Evolutionary conservation across 169 alveolate genomes (phyloP).

Genomic region (Eimeria praecox): DNA sequence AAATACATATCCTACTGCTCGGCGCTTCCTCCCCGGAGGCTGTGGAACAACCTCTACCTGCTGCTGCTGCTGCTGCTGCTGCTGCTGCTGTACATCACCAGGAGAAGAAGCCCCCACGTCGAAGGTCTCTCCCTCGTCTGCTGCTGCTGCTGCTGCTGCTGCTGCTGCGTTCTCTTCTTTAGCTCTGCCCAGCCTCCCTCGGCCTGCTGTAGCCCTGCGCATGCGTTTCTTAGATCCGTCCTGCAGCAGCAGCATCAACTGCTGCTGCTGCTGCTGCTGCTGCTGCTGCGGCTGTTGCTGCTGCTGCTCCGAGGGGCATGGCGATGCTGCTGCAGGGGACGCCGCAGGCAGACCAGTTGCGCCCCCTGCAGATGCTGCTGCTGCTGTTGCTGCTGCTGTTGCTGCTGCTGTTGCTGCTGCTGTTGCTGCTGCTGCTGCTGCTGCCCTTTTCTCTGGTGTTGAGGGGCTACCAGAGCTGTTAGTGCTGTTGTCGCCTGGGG

Average conservation of each 20-base stretch:
- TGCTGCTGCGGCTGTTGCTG: conserved; percentile 39
- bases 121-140: not conserved
- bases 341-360: too few relatives aligned
- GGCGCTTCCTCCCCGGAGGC: not conserved
- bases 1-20: not conserved
- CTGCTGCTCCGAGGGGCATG: too few relatives aligned
- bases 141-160: not conserved
- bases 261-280: conserved; percentile 39
- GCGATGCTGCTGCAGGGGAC: too few relatives aligned
- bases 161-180: not conserved
- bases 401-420: conserved; percentile 8
- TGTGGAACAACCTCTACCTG: not conserved
- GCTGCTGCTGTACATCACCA: conserved; percentile 15
- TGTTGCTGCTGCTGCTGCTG: conserved; percentile 47
- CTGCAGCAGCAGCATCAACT: conserved; percentile 23
- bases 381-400: conserved; percentile 21
- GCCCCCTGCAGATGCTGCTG: too few relatives aligned
- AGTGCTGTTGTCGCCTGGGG: not conserved
- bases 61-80: conserved; percentile 58
- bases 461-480: not conserved
- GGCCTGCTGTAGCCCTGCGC: not conserved
- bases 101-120: not conserved
- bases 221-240: not conserved
- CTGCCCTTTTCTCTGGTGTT: not conserved
- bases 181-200: not conserved